A percentile compares a stretch with the other conserved stretches of the same genome.
Conservation (phyloP, 2,329 filamentous ascomycete genomes). For the Xylariaceae sp. region DNA sequence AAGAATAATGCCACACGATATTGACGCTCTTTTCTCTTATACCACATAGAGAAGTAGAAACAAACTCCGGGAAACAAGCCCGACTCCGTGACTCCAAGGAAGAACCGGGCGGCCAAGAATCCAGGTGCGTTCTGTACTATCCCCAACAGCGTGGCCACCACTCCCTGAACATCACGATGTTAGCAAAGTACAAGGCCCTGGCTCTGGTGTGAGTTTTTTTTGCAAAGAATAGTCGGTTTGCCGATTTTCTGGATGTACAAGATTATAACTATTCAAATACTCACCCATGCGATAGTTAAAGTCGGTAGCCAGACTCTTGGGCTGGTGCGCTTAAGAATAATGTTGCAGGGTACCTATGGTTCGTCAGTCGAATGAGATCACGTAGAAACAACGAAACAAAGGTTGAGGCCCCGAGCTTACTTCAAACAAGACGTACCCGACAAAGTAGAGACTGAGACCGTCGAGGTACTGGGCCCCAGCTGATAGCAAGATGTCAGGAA, state of each 20-base stretch:
- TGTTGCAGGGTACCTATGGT: conserved; percentile 56
- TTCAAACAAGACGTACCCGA: conserved; percentile 58
- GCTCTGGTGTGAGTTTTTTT: no score
- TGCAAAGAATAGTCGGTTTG: no score
- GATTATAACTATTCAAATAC: not conserved
- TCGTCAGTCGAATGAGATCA: conserved; percentile 7
- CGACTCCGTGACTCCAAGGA: conserved; percentile 53
- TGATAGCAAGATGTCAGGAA: conserved; percentile 18
- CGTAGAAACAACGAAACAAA: not conserved
- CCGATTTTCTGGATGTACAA: not conserved
- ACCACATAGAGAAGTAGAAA: conserved; percentile 48
- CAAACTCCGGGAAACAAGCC: conserved; percentile 48
- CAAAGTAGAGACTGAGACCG: conserved; percentile 65
- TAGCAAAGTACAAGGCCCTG: not conserved
- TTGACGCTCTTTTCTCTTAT: conserved; percentile 52
- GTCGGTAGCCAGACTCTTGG: conserved; percentile 57
- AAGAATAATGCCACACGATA: conserved; percentile 58
- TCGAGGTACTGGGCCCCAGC: conserved; percentile 63
- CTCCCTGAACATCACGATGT: conserved; percentile 31
- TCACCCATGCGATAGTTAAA: conserved; percentile 50
- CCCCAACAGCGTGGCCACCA: conserved; percentile 52
- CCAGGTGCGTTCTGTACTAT: conserved; percentile 49
- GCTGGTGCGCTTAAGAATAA: conserved; percentile 59
- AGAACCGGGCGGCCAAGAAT: conserved; percentile 53
- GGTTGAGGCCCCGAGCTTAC: conserved; percentile 26